Percentiles rank a stretch among this genome's conserved stretches.
Evolutionary conservation across 164 flowering plant genomes (phyloP).

Genomic region (Vitis cinerea): DNA sequence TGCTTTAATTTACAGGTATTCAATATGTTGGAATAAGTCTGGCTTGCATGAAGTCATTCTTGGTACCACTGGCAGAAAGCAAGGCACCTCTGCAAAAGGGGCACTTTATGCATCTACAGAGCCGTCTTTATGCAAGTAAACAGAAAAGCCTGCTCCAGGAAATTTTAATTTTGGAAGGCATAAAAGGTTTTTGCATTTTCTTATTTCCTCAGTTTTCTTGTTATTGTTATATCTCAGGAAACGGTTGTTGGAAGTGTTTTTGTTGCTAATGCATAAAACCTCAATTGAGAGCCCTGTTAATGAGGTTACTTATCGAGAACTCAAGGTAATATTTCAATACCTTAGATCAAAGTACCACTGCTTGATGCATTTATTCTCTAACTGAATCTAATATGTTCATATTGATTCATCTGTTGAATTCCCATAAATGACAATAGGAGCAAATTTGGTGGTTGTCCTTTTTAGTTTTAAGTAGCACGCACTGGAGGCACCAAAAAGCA

Average conservation of each 20-base stretch:
- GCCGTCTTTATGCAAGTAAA: slow-evolving; percentile 91
- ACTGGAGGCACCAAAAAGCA: too few relatives aligned
- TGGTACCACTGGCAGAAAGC: slow-evolving; percentile 98
- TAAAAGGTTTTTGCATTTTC: background rate
- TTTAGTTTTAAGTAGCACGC: too few relatives aligned
- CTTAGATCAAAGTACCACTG: background rate
- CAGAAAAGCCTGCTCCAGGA: background rate
- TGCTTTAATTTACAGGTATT: slow-evolving; percentile 52
- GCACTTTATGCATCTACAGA: slow-evolving; percentile 72
- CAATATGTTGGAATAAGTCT: slow-evolving; percentile 85
- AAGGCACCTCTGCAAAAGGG: slow-evolving; percentile 92
- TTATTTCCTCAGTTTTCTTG: background rate
- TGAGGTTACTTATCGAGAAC: slow-evolving; percentile 49
- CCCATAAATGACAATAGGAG: too few relatives aligned
- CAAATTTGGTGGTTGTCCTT: too few relatives aligned
- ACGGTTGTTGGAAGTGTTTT: slow-evolving; percentile 59
- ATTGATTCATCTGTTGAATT: background rate
- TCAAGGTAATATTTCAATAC: slow-evolving; percentile 54
- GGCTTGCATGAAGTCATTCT: slow-evolving; percentile 93
- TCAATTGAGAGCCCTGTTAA: slow-evolving; percentile 8
- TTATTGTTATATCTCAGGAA: slow-evolving; percentile 38
- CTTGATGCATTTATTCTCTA: too few relatives aligned
- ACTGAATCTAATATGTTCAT: background rate
- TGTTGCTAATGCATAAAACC: slow-evolving; percentile 32
- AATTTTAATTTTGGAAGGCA: background rate